Conservation (phyloP, 345 rosid species). For the Syzygium aqueum region DNA sequence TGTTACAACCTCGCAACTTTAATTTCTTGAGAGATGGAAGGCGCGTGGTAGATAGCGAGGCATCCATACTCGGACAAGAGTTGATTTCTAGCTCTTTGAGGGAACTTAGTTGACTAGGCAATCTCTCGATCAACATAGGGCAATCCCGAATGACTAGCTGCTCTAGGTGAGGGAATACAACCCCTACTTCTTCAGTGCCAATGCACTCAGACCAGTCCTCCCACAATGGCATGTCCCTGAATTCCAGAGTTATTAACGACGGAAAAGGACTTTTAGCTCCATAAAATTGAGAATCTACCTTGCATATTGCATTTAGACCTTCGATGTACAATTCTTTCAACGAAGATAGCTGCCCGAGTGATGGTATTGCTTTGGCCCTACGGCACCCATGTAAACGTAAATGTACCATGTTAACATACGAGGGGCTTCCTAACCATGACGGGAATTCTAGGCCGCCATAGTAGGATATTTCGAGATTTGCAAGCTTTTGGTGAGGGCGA, state of each 20-base stretch:
- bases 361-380: accelerated
- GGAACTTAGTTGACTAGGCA: background rate
- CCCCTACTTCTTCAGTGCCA: background rate
- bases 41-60: background rate
- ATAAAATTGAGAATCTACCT: background rate
- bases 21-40: background rate
- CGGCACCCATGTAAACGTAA: background rate
- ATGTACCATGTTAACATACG: background rate
- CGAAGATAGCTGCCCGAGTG: background rate
- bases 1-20: background rate
- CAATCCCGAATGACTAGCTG: background rate
- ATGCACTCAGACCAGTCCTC: background rate
- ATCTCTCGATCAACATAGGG: background rate
- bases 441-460: background rate
- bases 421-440: background rate
- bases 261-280: background rate
- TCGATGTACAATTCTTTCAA: accelerated
- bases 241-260: background rate
- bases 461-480: too few relatives aligned
- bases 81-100: background rate
- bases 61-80: background rate
- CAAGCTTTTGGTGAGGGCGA: background rate
- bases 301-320: background rate
- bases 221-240: background rate
- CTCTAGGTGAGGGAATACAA: background rate